Base-by-base conservation (phyloP, 768 basidiomycete species). In the Russula emetica region DNA sequence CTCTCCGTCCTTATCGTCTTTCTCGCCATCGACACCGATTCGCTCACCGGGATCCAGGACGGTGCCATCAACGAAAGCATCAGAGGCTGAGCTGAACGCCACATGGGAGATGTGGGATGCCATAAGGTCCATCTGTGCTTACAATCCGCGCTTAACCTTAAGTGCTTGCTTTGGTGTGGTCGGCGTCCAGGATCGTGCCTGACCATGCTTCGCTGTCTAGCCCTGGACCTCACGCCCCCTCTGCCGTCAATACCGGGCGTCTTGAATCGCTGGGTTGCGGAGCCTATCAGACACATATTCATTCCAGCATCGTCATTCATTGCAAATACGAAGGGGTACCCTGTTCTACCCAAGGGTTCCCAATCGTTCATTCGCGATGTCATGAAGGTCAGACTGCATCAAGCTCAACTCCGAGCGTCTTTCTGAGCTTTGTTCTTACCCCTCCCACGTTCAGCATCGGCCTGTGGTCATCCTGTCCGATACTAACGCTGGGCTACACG, bases 71-170 rank as follows among this genome's bases (percentile, higher is more conserved):
- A 69, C 75, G 20, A 75, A 74, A 42, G 74, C 80, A 20, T 74
- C 81, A 47, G 85, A 85, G 67, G 78, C 76, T 10, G 83, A 87
- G 65, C 76, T 90, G 58, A 86, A 86, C 69, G 82, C 79, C 7
- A 92, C 90, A 0, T 99, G 97, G 96, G 97, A 98, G 73, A 96
- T 95, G 85, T 99, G 97, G 97, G 97, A 98, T 73, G 82, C 88
- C 53, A 92, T 99, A 62, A 81, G 95, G 64, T 87, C 88, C 3
- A 82, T 96, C 38, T 99, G 97, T 74, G 87, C 87, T 62, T 96
- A 94, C 74, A 85, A 84, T 71, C 78, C 81, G 34, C 82, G 90
- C 30, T 71, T 94, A 64, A 87, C 87, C 2, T 71, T 92, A 61
- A 87, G 91, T 93, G 73, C 68, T 81, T 75, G 53, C 44, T 57